Evolutionary conservation across 202 grass and related monocot genomes (phyloP).

Genomic region (Saccharum hybrid): DNA sequence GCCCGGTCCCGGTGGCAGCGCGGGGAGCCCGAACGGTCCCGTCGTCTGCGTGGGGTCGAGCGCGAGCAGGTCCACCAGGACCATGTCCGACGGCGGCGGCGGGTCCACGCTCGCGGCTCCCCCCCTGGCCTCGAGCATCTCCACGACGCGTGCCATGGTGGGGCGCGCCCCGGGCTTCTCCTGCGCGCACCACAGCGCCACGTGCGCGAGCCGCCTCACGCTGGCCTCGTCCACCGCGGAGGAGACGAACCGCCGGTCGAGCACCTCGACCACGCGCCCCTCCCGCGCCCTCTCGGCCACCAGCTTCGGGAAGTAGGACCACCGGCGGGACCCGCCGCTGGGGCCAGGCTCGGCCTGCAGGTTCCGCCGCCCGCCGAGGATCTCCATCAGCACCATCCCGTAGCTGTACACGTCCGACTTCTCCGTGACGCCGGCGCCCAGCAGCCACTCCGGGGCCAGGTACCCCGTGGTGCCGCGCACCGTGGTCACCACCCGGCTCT

Average conservation of each 20-base stretch:
- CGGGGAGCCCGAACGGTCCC: background rate
- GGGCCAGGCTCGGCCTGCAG: background rate
- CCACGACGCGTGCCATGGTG: conserved; percentile 56
- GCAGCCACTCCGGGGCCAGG: conserved; percentile 69
- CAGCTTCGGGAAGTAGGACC: conserved; percentile 64
- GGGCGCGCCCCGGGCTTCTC: conserved; percentile 59
- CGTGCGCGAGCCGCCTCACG: conserved; percentile 52
- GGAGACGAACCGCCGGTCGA: conserved; percentile 37
- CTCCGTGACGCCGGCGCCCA: conserved; percentile 49
- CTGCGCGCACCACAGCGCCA: conserved; percentile 72
- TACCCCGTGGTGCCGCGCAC: conserved; percentile 65
- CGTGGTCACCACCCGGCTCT: conserved; percentile 61
- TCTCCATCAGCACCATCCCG: conserved; percentile 68
- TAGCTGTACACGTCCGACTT: conserved; percentile 72
- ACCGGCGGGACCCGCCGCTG: conserved; percentile 26
- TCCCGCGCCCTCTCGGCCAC: conserved; percentile 46
- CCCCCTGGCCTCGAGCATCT: conserved; percentile 60
- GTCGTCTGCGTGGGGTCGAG: background rate
- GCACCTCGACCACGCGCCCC: conserved; percentile 48
- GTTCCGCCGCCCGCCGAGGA: conserved; percentile 59
- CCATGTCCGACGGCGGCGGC: conserved; percentile 55
- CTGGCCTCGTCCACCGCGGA: conserved; percentile 37
- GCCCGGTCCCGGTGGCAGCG: background rate
- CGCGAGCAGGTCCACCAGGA: conserved; percentile 46
- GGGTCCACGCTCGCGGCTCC: conserved; percentile 28